Evolutionary conservation across 768 basidiomycete genomes (phyloP), one percentile per base, ranked within the genome.

Genomic region (Xerocomellus amylosporus): DNA sequence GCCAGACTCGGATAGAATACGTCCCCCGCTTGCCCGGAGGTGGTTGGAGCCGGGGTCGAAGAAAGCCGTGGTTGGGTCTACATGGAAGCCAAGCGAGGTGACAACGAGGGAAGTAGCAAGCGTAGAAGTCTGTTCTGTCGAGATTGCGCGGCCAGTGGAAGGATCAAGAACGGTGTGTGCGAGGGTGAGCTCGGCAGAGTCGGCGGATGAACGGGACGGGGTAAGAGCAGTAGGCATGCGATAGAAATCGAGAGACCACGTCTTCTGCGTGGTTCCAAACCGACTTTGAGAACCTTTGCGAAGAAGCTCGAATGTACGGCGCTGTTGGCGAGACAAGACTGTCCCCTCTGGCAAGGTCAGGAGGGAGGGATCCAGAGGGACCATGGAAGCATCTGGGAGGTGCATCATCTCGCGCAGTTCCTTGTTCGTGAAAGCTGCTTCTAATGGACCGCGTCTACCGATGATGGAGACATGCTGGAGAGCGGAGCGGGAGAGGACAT

Each of bases 361-460:
- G 15, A 84, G 65, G 15, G 70, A 64, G 1, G 76, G 72, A 4
- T 77, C 72, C 10, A 92, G 71, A 8, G 88, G 88, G 24, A 77
- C 70, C 79, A 95, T 85, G 24, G 83, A 75, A 0, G 84, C 84
- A 44, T 85, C 82, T 0, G 82, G 78, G 31, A 91, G 67, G 14
- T 63, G 65, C 60, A 82, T 80, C 76, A 98, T 80, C 72, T 98
- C 96, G 22, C 96, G 77, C 5, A 97, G 78, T 70, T 99, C 96
- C 69, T 98, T 98, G 33, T 87, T 85, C 4, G 94, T 93, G 65
- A 94, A 96, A 0, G 91, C 87, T 2, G 90, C 93, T 66, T 98
- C 88, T 8, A 87, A 79, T 0, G 93, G 93, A 0, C 96, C 95
- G 13, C 96, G 81, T 44, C 96, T 78, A 1, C 84, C 95, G 24